Evolutionary conservation across 129 eudicot genomes (phyloP), one percentile per base, ranked within the genome.

Genomic region (Flaveria ramosissima): DNA sequence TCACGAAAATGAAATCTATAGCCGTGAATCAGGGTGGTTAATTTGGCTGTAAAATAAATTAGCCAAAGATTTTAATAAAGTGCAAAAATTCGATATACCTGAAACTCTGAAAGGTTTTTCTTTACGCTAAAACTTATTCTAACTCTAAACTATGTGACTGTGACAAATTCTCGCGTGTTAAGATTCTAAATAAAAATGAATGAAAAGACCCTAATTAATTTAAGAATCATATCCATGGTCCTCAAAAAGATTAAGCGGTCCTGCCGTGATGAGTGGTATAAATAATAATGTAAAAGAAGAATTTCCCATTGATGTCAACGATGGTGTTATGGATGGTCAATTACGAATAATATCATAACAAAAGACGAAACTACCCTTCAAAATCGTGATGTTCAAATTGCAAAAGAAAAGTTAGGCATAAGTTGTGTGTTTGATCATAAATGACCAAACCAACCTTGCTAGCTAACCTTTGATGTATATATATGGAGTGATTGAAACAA

Each of bases 321-420:
- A 32, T 23, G 42, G 11, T n/a, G 2, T 0, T 27, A 27, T 50
- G 17, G 1, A 50, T 50, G 55, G n/a, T 45, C 48, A 15, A 51
- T 14, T 51, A 51, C 57, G 57, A 17, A 51, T 51, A n/a, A 30
- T 1, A 42, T 15, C 47, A 51, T 50, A 20, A 16, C 26, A 60
- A 74, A 59, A 62, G 67, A 71, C 74, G 23, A 43, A 63, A 36
- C 11, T 72, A 51, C 23, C 68, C 68, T 63, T 26, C 13, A 63
- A 46, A 41, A 51, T 19, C 4, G 7, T 4, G 0, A 16, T 48
- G 23, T 16, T 46, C 39, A 71, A 71, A 16, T 13, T 13, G 26
- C 24, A 24, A 17, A 53, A 50, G 9, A 0, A 62, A 36, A 30
- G 70, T 30, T 32, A 16, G 46, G 70, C 47, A 32, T 30, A 13